Evolutionary conservation across 768 basidiomycete species (phyloP), one percentile per base, ranked within the genome.

Genomic region (Tephrocybe rancida): DNA sequence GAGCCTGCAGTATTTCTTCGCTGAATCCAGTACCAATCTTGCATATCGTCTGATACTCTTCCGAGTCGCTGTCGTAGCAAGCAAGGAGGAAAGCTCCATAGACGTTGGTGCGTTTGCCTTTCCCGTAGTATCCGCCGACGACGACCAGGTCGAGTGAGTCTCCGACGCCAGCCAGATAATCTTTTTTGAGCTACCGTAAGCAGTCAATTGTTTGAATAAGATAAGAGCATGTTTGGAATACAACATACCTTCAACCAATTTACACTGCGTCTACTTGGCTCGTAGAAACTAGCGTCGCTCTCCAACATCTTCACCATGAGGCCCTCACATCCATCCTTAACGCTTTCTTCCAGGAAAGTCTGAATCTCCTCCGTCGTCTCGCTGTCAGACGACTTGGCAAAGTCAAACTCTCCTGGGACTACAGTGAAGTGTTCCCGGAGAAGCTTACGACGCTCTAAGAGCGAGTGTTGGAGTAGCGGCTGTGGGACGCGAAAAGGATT

Each of bases 231-330:
- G 19, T 10, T 3, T 11, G 19, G 18, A 21, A 19, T 37, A 21
- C 13, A 18, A 49, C 50, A 59, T 68, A 94, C 96, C 85, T 99
- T 99, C 14, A 99, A 75, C 97, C 97, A 99, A 66, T 98, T 98
- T 50, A 98, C 89, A 72, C 92, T 95, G 35, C 97, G 78, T 53
- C 96, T 76, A 69, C 93, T 96, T 8, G 97, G 97, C 70, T 98
- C 95, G 66, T 99, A 99, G 63, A 83, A 92, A 68, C 94, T 92
- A 6, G 88, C 91, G 34, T 93, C 88, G 42, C 84, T 88, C 37
- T 96, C 92, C 16, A 99, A 75, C 94, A 97, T 96, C 76, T 99
- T 99, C 54, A 99, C 93, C 97, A 99, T 99, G 42, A 99, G 81
- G 9, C 97, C 97, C 69, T 99, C 97, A 67, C 97, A 98, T 1